Evolutionary conservation across 169 alveolate species (phyloP), one percentile per base, ranked within the genome.

Genomic region (Plasmodium vinckei): DNA sequence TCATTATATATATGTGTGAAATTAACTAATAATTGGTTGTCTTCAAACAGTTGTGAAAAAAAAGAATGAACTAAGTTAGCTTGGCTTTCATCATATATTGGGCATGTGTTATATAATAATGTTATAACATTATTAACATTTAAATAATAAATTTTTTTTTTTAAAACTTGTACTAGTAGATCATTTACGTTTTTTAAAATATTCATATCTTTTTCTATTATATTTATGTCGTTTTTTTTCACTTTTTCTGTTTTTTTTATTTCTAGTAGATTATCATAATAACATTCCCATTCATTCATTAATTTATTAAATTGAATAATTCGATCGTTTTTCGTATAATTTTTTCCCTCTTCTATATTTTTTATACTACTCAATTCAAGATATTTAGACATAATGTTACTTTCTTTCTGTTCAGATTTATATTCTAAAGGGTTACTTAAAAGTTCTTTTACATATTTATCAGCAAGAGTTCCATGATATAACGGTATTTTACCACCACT

Each of bases 71-170:
- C 72, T 49, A 77, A 51, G 12, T 13, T 44, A 7, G 53, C 17
- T 64, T 77, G 88, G 10, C 53, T 49, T 25, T 65, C 77, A 7
- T 23, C n/a, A 9, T 17, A n/a, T 7, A 63, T 77, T 23, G 73
- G 75, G 12, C 88, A 77, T 10, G 88, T 77, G 46, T 77, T 77
- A 77, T 77, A 77, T 21, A 77, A 12, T 51, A 77, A 27, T 13
- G 88, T 77, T 10, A 77, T 44, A 49, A 77, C 9, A 54, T 61
- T 51, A n/a, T 77, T 77, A 39, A 25, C 10, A 63, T 64, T 77
- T 63, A 77, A 27, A 56, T 77, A 77, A 23, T 63, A 47, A 4
- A 47, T 77, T 64, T 77, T 77, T 77, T 61, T 9, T 77, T 19
- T 44, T 44, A 77, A 64, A 15, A 56, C 21, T 42, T 19, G 57